Evolutionary conservation across 108 stramenopile species (phyloP).

Genomic region (Conticribra weissflogii): DNA sequence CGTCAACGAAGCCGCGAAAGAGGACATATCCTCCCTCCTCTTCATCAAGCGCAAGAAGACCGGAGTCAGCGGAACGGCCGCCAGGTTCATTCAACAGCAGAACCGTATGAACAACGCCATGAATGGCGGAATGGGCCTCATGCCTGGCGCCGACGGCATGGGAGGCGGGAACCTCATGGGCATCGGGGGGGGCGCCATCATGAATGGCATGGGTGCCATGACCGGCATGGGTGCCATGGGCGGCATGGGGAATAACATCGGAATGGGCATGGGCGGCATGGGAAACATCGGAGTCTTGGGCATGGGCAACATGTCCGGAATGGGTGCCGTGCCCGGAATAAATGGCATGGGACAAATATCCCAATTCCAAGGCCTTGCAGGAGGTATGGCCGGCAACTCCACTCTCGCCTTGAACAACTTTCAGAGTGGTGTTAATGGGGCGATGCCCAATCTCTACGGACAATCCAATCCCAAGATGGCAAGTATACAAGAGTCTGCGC

Average conservation of each 20-base stretch:
- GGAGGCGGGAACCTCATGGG: constrained; percentile 11
- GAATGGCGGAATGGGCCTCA: too few species aligned
- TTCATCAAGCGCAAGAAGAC: constrained; percentile 74
- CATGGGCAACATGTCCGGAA: constrained; percentile 7
- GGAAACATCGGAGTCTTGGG: background rate
- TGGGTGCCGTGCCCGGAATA: constrained; percentile 13
- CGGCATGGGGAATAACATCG: background rate
- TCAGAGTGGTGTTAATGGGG: constrained; percentile 15
- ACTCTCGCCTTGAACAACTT: too few species aligned
- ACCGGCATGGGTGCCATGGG: constrained; percentile 7
- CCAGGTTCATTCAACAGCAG: constrained; percentile 35
- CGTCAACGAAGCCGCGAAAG: constrained; percentile 86
- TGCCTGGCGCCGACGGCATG: too few species aligned
- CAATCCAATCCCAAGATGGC: background rate
- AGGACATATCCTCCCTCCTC: constrained; percentile 83
- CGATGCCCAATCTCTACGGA: background rate
- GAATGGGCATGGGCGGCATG: background rate
- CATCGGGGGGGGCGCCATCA: constrained; percentile 4
- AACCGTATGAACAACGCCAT: constrained; percentile 21
- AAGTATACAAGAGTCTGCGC: constrained; percentile 13
- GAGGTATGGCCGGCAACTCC: too few species aligned
- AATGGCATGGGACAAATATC: too few species aligned
- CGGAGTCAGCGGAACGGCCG: constrained; percentile 32
- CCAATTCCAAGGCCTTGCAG: too few species aligned
- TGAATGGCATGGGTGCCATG: background rate